Evolutionary conservation across 768 basidiomycete genomes (phyloP).

Genomic region (Xerocomellus dryophilus): DNA sequence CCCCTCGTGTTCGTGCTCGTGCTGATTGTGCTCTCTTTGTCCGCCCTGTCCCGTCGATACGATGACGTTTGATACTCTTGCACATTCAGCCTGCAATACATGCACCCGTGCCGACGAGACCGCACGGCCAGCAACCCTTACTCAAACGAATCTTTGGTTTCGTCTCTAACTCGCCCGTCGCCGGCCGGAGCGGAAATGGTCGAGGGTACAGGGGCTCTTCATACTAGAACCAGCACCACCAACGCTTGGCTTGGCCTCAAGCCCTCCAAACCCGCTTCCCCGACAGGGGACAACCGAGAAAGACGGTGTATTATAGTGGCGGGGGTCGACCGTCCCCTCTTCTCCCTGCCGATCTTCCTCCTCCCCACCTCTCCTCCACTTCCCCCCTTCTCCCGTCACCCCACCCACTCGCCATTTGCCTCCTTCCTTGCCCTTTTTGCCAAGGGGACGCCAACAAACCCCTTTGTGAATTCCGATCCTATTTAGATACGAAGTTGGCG

Average conservation of each 20-base stretch:
- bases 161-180: slow-evolving; percentile 23
- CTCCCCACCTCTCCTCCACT: slow-evolving; percentile 9
- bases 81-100: slow-evolving; percentile 25
- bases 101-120: slow-evolving; percentile 29
- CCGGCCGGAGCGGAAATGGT: slow-evolving; percentile 22
- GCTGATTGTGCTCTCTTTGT: slow-evolving; percentile 14
- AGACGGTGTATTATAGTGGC: slow-evolving; percentile 3
- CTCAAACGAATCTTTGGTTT: slow-evolving; percentile 32
- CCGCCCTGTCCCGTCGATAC: neutral
- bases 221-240: slow-evolving; percentile 17
- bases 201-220: slow-evolving; percentile 26
- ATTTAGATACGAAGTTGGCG: slow-evolving; percentile 24
- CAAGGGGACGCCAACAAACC: neutral
- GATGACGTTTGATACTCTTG: slow-evolving; percentile 4
- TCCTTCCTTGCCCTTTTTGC: slow-evolving; percentile 8
- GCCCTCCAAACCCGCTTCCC: neutral
- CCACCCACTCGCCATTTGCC: slow-evolving; percentile 3
- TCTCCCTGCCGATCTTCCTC: slow-evolving; percentile 11
- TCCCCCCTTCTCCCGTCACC: slow-evolving; percentile 11
- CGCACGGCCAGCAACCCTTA: slow-evolving; percentile 28
- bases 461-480: neutral
- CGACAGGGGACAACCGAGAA: slow-evolving; percentile 1
- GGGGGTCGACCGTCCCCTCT: neutral
- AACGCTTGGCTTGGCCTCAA: neutral
- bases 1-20: slow-evolving; percentile 11